Conservation (phyloP, 805 yeast species). For the Saccharomycopsis guyanensis region DNA sequence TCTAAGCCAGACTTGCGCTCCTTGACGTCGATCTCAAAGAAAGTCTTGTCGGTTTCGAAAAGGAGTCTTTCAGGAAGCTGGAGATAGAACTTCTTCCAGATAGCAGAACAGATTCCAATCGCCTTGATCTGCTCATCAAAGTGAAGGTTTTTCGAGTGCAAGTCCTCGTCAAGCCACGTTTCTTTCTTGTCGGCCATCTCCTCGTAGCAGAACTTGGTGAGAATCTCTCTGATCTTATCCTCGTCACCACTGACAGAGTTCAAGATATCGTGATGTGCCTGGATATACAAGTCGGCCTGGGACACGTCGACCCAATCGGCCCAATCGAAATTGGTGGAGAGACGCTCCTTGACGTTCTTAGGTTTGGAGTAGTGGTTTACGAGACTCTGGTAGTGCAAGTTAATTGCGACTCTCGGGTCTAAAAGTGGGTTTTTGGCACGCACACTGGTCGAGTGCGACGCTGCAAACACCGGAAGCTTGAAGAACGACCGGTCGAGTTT, state of each 20-base stretch:
- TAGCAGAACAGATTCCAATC: slow-evolving; percentile 26
- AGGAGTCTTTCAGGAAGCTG: slow-evolving; percentile 26
- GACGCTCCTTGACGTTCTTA: neutral
- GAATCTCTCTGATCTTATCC: slow-evolving; percentile 5
- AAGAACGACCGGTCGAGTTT: slow-evolving; percentile 17
- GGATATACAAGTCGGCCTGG: slow-evolving; percentile 25
- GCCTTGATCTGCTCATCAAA: slow-evolving; percentile 26
- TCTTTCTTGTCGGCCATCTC: slow-evolving; percentile 22
- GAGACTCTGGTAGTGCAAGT: slow-evolving; percentile 6
- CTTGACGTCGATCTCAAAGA: slow-evolving; percentile 25
- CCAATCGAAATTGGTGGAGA: slow-evolving; percentile 26
- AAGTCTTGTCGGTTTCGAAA: slow-evolving; percentile 25
- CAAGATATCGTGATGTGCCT: slow-evolving; percentile 25
- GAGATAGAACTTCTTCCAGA: slow-evolving; percentile 25
- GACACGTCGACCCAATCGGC: slow-evolving; percentile 28
- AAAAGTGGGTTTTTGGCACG: slow-evolving; percentile 4
- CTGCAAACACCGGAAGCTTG: slow-evolving; percentile 18
- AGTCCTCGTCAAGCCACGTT: slow-evolving; percentile 25
- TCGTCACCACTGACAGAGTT: slow-evolving; percentile 8
- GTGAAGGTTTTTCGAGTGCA: slow-evolving; percentile 12
- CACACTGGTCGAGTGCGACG: slow-evolving; percentile 4
- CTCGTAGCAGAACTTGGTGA: slow-evolving; percentile 22
- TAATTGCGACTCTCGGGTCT: slow-evolving; percentile 16
- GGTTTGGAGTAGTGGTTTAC: slow-evolving; percentile 1
- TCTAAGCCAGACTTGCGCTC: slow-evolving; percentile 21